Evolutionary conservation across 2,329 filamentous ascomycete species (phyloP), one percentile per base, ranked within the genome.

Genomic region (Botrytis squamosa): DNA sequence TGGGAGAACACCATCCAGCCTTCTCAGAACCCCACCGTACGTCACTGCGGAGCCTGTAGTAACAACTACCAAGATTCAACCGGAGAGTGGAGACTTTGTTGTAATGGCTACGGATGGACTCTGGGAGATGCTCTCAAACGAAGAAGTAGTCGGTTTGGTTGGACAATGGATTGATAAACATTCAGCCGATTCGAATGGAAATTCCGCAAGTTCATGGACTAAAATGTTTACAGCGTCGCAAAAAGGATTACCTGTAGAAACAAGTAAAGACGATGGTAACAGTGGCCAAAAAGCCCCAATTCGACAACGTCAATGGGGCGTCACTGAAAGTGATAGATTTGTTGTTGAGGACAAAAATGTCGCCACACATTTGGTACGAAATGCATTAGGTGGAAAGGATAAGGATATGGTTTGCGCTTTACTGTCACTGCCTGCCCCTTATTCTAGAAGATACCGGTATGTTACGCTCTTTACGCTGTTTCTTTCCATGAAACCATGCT

Each of bases 71-170:
- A 92, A 96, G 82, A 91, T 99, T 70, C 88, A 95, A 78, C 96
- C 96, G 1, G 89, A 93, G 71, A 93, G 93, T 76, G 95, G 95
- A 64, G 96, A 99, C 81, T 99, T 99, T 79, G 87, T 99, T 20
- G 95, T 99, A 75, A 91, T 99, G 86, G 96, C 96, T 36, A 98
- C 96, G 0, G 96, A 99, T 81, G 96, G 96, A 6, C 87, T 99
- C 0, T 99, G 96, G 96, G 96, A 99, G 84, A 98, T 98, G 96
- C 87, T 99, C 75, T 98, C 94, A 66, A 99, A 98, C 80, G 96
- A 99, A 81, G 96, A 99, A 85, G 96, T 98, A 1, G 93, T 99
- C 69, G 96, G 96, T 0, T 89, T 99, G 3, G 96, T 99, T 7
- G 97, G 95, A 25, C 94, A 97, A 82, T 99, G 96, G 96, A 90